A percentile compares a stretch with the other conserved stretches of the same genome.
phyloP scores from a whole-genome alignment of 1,139 yeast species.

The Hansenula sp. region DNA sequence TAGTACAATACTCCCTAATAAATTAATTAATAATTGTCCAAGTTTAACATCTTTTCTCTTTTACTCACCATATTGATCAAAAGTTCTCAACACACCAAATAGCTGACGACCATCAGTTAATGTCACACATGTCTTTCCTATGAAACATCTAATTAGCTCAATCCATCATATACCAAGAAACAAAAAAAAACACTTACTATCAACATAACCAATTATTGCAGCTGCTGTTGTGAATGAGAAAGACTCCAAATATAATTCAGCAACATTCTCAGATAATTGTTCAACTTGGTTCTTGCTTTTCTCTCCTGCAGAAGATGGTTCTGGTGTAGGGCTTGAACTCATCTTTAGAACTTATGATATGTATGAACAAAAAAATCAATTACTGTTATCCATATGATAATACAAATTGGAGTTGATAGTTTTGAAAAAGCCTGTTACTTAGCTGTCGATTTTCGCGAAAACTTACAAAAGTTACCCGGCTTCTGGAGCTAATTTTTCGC shows the following conservation, averaged over 20 bases:
- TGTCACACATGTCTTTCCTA: conserved; percentile 69
- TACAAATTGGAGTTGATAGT: too few relatives aligned
- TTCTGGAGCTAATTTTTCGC: too few relatives aligned
- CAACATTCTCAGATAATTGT: conserved; percentile 23
- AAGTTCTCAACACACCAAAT: conserved; percentile 88
- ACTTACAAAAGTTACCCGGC: background rate
- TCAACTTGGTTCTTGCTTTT: conserved; percentile 11
- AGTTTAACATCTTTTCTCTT: too few relatives aligned
- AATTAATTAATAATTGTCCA: background rate
- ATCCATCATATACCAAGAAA: background rate
- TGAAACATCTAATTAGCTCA: background rate
- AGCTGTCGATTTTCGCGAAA: background rate
- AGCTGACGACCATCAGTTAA: conserved; percentile 87
- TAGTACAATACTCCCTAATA: conserved; percentile 74
- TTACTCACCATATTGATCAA: conserved; percentile 69
- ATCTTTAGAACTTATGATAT: too few relatives aligned
- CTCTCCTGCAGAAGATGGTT: conserved; percentile 10
- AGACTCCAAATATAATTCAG: conserved; percentile 43
- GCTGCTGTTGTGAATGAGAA: conserved; percentile 97
- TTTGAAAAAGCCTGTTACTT: too few relatives aligned
- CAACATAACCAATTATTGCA: conserved; percentile 90
- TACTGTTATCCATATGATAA: background rate
- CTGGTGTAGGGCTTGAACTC: conserved; percentile 11
- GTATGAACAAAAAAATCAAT: background rate
- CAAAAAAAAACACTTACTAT: conserved; percentile 42